Percentiles rank a stretch among this genome's conserved stretches.
These are phyloP conservation scores for Nicotiana obtusifolia DNA, from an alignment of 257 asterid species.

Conservation along the genomic window DNA sequence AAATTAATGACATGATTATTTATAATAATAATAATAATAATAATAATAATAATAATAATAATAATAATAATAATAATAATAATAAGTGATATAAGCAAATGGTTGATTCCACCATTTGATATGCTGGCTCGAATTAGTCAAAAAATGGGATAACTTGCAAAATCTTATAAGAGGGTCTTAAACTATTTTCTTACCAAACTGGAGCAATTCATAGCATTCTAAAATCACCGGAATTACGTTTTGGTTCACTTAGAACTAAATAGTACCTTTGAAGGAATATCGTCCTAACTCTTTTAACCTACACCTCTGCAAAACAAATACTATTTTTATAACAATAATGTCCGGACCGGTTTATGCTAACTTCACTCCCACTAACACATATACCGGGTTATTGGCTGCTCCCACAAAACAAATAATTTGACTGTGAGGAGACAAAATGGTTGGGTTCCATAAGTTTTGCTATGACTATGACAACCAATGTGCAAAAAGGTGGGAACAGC, in stretches of 20 bases:
- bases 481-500: background rate
- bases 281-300: background rate
- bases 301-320: background rate
- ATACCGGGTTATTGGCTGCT: too few relatives aligned
- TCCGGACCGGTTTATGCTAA: background rate
- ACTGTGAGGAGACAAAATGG: background rate
- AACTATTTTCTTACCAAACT: too few relatives aligned
- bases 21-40: too few relatives aligned
- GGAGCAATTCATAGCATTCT: background rate
- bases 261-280: background rate
- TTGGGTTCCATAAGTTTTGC: background rate
- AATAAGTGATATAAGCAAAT: too few relatives aligned
- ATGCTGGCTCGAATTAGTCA: background rate
- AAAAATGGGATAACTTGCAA: background rate
- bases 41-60: too few relatives aligned
- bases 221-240: background rate
- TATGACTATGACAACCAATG: background rate
- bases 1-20: background rate
- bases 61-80: too few relatives aligned
- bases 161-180: too few relatives aligned
- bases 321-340: background rate
- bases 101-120: background rate
- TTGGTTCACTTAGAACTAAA: background rate
- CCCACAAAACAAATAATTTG: background rate
- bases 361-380: background rate